phyloP scores from a whole-genome alignment of 768 basidiomycete species.

The Podaxis sp. region DNA sequence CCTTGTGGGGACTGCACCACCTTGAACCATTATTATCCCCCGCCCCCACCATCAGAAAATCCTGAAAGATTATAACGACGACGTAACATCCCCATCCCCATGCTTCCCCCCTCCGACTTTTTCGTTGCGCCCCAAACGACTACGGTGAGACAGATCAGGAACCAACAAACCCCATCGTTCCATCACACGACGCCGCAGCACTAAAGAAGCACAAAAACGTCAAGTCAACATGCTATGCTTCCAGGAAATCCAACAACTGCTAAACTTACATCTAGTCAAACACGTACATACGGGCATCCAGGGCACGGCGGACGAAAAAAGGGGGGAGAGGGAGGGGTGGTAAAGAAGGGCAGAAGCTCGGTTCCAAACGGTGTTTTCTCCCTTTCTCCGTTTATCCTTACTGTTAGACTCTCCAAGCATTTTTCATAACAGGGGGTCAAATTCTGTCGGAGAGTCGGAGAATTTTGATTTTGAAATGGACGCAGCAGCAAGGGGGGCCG shows the following conservation, averaged over 20 bases:
- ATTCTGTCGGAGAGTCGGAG: background rate
- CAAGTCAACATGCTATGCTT: background rate
- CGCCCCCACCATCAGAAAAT: background rate
- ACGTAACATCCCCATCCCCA: too few relatives aligned
- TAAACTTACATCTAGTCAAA: background rate
- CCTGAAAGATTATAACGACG: background rate
- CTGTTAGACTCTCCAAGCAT: background rate
- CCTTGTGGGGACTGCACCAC: background rate
- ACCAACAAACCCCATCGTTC: background rate
- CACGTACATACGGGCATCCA: background rate
- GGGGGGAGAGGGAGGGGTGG: background rate
- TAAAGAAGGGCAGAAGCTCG: background rate
- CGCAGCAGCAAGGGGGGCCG: background rate
- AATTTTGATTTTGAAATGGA: background rate
- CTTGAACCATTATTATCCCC: background rate
- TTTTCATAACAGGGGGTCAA: background rate
- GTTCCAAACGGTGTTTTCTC: background rate
- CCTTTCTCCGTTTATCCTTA: background rate
- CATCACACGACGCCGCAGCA: background rate
- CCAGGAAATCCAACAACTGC: background rate
- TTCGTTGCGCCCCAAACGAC: background rate
- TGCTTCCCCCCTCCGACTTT: background rate
- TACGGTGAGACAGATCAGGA: background rate
- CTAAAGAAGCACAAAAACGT: background rate
- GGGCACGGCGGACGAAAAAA: background rate